phyloP scores from a whole-genome alignment of 805 yeast species.

The Candida gorgasii region DNA sequence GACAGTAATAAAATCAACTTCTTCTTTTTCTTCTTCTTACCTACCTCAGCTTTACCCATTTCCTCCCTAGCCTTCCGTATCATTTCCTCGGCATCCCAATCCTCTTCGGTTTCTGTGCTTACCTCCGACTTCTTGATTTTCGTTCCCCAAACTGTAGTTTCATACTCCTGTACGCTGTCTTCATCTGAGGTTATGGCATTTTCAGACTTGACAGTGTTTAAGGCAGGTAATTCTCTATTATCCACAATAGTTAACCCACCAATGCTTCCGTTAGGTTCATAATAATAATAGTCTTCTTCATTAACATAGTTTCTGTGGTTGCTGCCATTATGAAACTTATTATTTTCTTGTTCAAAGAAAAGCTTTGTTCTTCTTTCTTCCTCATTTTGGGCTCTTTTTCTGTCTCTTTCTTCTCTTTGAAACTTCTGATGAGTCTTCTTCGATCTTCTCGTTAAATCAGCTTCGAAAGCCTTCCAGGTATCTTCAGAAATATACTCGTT shows the following conservation, averaged over 20 bases:
- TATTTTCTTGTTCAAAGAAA: constrained; percentile 62
- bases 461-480: constrained; percentile 47
- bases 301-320: constrained; percentile 15
- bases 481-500: constrained; percentile 33
- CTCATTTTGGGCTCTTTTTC: constrained; percentile 53
- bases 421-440: constrained; percentile 49
- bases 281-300: constrained; percentile 27
- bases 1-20: constrained; percentile 36
- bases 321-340: constrained; percentile 26
- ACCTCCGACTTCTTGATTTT: constrained; percentile 43
- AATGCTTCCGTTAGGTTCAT: constrained; percentile 20
- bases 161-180: constrained; percentile 16
- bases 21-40: constrained; percentile 49
- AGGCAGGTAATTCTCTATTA: constrained; percentile 35
- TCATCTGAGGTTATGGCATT: constrained; percentile 11
- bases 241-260: constrained; percentile 41
- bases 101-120: too few relatives aligned
- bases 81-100: constrained; percentile 52
- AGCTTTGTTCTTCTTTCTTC: constrained; percentile 59
- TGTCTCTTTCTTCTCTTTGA: constrained; percentile 61
- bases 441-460: constrained; percentile 59
- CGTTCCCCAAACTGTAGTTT: constrained; percentile 80
- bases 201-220: constrained; percentile 14
- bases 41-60: constrained; percentile 32
- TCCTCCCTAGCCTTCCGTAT: constrained; percentile 53